Evolutionary conservation across 148 eudicot genomes (phyloP), one percentile per base, ranked within the genome.

Genomic region (Fallopia convolvulus): DNA sequence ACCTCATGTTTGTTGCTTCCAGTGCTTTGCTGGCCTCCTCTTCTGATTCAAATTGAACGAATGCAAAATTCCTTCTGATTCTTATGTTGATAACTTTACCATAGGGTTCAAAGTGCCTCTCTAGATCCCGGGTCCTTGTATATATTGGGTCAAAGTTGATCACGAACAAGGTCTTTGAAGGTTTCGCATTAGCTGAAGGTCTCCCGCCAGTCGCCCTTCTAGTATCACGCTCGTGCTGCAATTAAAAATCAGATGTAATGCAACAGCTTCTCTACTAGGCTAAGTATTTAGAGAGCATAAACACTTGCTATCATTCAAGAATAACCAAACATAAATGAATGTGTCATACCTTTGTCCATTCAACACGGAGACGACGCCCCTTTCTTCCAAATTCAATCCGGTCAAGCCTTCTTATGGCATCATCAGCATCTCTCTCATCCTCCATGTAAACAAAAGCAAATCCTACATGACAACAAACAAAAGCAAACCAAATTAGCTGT

Each of bases 21-120:
- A 92, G 78, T 72, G 97, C 97, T 79, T 83, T 85, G 30, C 90
- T 85, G n/a, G 97, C 97, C 79, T 92, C 97, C 77, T 90, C 95
- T 84, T 85, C 93, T 70, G 89, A 73, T 82, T 92, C 97, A 79
- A 73, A 92, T 79, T 90, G 94, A 80, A 92, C 82, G 77, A 92
- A 92, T n/a, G 93, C 91, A 70, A 92, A 92, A 58, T 90, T 92
- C 77, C 88, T 88, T 83, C 95, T 77, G 77, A 92, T 90, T 79
- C 97, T 86, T 72, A 92, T 84, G 82, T 89, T 89, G 17, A 79
- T 78, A 77, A 92, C 81, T 78, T 86, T 88, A 18, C 97, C 97
- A 88, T 88, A 84, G 4, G 83, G 86, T 2, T 90, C 97, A 80
- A 92, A 92, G 83, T 90, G 97, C 83, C 87, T 88, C 83, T 92